Percentiles rank a stretch among this genome's conserved stretches.
Conservation (phyloP, 768 basidiomycete species). For the Neoboletus magnificus region DNA sequence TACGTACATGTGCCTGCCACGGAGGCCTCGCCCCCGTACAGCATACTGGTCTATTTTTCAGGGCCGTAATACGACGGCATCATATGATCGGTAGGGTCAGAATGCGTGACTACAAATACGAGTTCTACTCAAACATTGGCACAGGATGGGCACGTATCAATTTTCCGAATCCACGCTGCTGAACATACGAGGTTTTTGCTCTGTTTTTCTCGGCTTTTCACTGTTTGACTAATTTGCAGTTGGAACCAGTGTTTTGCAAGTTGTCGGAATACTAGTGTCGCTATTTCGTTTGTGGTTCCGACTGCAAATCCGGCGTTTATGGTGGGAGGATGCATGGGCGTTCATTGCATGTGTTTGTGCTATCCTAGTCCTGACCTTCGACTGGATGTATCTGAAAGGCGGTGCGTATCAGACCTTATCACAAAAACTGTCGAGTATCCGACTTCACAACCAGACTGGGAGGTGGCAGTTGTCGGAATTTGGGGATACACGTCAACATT, state of each 20-base stretch:
- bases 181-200: constrained; percentile 8
- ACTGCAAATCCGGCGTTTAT: constrained; percentile 12
- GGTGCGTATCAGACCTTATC: constrained; percentile 8
- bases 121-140: background rate
- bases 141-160: constrained; percentile 9
- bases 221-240: constrained; percentile 2
- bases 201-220: background rate
- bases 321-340: constrained; percentile 26
- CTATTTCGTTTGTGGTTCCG: constrained; percentile 21
- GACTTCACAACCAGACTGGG: constrained; percentile 1
- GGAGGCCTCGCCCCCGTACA: background rate
- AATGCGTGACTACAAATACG: constrained; percentile 5
- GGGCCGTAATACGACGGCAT: constrained; percentile 3
- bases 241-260: constrained; percentile 3
- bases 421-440: background rate
- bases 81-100: background rate
- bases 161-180: constrained; percentile 10
- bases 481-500: constrained; percentile 10
- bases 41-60: background rate
- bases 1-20: background rate
- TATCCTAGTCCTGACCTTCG: constrained; percentile 1
- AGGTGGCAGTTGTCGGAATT: constrained; percentile 6
- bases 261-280: constrained; percentile 11
- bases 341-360: constrained; percentile 6
- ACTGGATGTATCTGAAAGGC: constrained; percentile 16